Evolutionary conservation across 2,329 filamentous ascomycete species (phyloP), one percentile per base, ranked within the genome.

Genomic region (Ophiocordyceps unilateralis): DNA sequence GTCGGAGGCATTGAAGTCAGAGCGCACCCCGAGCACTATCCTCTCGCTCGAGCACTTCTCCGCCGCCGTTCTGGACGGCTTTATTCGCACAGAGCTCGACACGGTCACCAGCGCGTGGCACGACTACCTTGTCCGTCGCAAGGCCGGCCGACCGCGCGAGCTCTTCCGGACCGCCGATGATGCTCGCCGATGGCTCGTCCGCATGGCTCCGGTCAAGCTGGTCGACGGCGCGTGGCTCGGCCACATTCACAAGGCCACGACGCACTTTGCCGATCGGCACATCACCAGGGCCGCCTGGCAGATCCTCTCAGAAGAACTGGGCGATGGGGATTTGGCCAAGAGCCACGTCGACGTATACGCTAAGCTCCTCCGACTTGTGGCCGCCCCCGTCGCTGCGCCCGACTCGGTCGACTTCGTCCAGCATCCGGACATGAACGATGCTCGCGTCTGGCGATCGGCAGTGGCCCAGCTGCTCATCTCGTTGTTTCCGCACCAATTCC

Each of bases 181-280:
- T 4, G 46, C 46, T 1, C 21, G 38, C n/a, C 23, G 24, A 4
- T 48, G 45, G 46, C 43, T 48, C 3, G 41, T 41, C 19, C 42
- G 40, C 4, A 40, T 28, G 26, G 46, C 46, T 8, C 49, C 49
- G 1, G n/a, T 45, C 15, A 49, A 46, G 28, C 61, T 60, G 34
- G 63, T 69, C 5, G 67, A 70, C 44, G 67, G 67, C 2, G 62
- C 65, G 14, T 70, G 67, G 67, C 52, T 70, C 5, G 62, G 63
- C 12, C 61, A 65, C 17, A 28, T 47, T 3, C 58, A 69, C 48
- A 62, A 64, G 39, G 55, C 63, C 37, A 65, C 53, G 15, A 68
- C 63, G 0, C 64, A 65, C 4, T 66, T 67, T 46, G 47, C 49
- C 9, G 51, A 64, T 19, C 58, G 48, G 19, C 20, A 37, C 4